Evolutionary conservation across 768 basidiomycete genomes (phyloP).

Genomic region (Leccinum longicurvipes): DNA sequence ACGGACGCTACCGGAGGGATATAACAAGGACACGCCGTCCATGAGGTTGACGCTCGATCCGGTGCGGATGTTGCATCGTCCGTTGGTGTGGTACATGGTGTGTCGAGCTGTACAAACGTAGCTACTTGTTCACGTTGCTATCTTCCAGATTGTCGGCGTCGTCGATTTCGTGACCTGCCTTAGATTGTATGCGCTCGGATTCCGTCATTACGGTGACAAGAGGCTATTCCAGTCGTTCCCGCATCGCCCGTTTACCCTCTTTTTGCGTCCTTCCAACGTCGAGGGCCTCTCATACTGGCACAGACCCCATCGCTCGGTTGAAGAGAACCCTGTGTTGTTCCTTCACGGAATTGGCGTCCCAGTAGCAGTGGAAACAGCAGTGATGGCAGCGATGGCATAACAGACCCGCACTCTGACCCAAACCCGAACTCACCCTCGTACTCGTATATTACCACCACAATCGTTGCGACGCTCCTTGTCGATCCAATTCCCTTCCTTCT

Average conservation of each 20-base stretch:
- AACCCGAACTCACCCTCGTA: not conserved
- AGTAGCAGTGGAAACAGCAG: conserved; percentile 10
- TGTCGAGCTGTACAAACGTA: not conserved
- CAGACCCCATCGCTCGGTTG: conserved; percentile 44
- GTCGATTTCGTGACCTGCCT: conserved; percentile 47
- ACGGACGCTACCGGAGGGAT: conserved; percentile 38
- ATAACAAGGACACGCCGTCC: conserved; percentile 35
- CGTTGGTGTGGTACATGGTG: conserved; percentile 59
- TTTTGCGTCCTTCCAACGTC: conserved; percentile 40
- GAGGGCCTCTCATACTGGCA: conserved; percentile 44
- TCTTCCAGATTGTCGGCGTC: conserved; percentile 46
- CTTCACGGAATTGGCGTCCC: conserved; percentile 68
- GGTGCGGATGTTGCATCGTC: conserved; percentile 53
- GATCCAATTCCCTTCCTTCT: conserved; percentile 67
- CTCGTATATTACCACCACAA: conserved; percentile 25
- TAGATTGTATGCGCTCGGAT: conserved; percentile 42
- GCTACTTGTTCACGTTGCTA: not conserved
- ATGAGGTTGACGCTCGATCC: conserved; percentile 58
- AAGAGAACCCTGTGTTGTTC: conserved; percentile 56
- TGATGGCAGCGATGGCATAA: not conserved
- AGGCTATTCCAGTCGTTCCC: conserved; percentile 47
- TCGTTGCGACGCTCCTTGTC: conserved; percentile 48
- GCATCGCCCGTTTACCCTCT: conserved; percentile 43
- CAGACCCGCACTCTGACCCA: not conserved
- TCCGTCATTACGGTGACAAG: conserved; percentile 47